Evolutionary conservation across 768 basidiomycete genomes (phyloP), one percentile per base, ranked within the genome.

Genomic region (Cyathus striatus): DNA sequence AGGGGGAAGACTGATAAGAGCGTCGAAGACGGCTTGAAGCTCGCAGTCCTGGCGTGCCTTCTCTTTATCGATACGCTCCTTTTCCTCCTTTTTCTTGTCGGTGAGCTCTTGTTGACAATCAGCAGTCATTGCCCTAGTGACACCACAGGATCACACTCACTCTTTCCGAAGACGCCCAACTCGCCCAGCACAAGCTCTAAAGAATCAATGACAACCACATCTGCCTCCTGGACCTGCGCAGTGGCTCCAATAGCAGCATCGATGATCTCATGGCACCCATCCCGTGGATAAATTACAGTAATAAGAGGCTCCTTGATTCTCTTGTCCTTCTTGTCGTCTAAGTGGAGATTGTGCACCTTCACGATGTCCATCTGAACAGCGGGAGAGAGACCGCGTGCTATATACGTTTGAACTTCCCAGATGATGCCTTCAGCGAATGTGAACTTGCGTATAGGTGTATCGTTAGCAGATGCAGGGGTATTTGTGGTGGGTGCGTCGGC

Each of bases 171-270:
- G 25, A 18, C 41, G 23, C 23, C 33, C 12, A n/a, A 37, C 35
- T 37, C n/a, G 17, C 47, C 46, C 22, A 42, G 22, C 16, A 47
- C 51, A 5, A 52, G 27, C 43, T 52, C 46, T 12, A 52, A 38
- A 6, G 51, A 46, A 39, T 52, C 51, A n/a, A 52, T 36, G 34
- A 52, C 45, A 10, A 52, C 24, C 22, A 52, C 39, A 43, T 45
- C 44, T 6, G 49, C 49, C 21, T 35, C 23, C 14, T 41, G 47
- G 34, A 34, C 21, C 16, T 39, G 17, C n/a, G 43, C 47, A 12
- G 35, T 40, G 7, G 40, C 27, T 37, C 41, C 38, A n/a, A 51
- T 41, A 16, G 42, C 40, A 22, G 38, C 38, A 45, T 49, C 47
- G 26, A 49, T 41, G 23, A 49, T 42, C 4, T 40, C 43, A 26